Evolutionary conservation across 148 eudicot species (phyloP).

Genomic region (Silene uniflora): DNA sequence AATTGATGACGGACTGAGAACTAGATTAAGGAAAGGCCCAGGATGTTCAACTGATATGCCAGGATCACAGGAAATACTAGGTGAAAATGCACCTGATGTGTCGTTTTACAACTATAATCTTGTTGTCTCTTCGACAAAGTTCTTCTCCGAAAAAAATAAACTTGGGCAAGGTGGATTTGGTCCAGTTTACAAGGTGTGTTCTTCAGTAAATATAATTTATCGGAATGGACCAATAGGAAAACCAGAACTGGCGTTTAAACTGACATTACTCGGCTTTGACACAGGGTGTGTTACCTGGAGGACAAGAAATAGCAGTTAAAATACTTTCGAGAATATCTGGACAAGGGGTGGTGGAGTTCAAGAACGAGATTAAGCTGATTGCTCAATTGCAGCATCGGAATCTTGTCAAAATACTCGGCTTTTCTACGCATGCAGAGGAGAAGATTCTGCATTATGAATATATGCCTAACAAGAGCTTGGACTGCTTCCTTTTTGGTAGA

Average conservation of each 20-base stretch:
- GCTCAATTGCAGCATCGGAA: slow-evolving; percentile 59
- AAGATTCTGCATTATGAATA: slow-evolving; percentile 58
- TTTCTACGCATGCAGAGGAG: slow-evolving; percentile 49
- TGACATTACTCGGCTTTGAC: slow-evolving; percentile 8
- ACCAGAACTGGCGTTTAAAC: not conserved
- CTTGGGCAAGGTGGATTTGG: slow-evolving; percentile 77
- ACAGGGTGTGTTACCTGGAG: slow-evolving; percentile 45
- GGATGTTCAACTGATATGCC: slow-evolving; percentile 32
- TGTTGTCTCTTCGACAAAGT: slow-evolving; percentile 42
- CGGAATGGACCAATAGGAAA: not conserved
- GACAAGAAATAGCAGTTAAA: slow-evolving; percentile 65
- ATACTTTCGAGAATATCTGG: slow-evolving; percentile 60
- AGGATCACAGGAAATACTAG: slow-evolving; percentile 26
- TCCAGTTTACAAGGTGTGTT: slow-evolving; percentile 54
- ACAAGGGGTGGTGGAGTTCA: slow-evolving; percentile 68
- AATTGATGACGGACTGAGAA: slow-evolving; percentile 19
- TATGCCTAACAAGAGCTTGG: slow-evolving; percentile 66
- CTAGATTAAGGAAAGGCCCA: slow-evolving; percentile 23
- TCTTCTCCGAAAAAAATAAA: slow-evolving; percentile 43
- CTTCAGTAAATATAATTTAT: not conserved
- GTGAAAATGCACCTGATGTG: slow-evolving; percentile 34
- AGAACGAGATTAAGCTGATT: slow-evolving; percentile 51
- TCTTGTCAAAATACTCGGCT: slow-evolving; percentile 54
- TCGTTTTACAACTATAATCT: slow-evolving; percentile 30
- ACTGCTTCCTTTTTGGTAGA: slow-evolving; percentile 59